Base-by-base conservation (phyloP, 257 asterid genomes). In the Leptodermis oblonga region DNA sequence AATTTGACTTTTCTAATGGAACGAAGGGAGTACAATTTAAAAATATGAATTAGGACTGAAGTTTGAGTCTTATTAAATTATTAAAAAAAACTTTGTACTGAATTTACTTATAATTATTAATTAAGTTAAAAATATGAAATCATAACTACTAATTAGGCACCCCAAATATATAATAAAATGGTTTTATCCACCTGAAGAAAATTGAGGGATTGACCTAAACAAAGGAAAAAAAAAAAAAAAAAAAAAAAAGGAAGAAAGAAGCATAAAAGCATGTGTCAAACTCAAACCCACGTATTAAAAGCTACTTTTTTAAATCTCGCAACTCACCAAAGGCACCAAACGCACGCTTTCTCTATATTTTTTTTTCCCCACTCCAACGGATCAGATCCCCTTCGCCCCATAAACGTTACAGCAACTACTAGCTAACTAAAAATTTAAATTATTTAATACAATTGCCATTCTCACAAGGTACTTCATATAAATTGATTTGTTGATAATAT, bases 331-430 rank as follows among this genome's bases (percentile, higher is more conserved):
- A 5, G 22, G 10, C 48, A 55, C 62, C 62, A 15, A 46, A 26
- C 39, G 17, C 54, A 25, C 58, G 70, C 70, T 26, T 26, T 45
- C 28, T 65, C 28, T 30, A 31, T 30, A 28, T 28, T 28, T 33
- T 43, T 65, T 65, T 8, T 52, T n/a, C n/a, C n/a, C n/a, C 42
- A 30, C 41, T 7, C 43, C 59, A 46, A 46, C 70, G 70, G 70
- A 46, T 65, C 70, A 65, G 59, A 46, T 65, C 70, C 70, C 4
- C 59, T 0, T 3, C 12, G 46, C 42, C 26, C 58, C 43, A 31
- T 26, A 9, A 8, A 34, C 10, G 10, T n/a, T 41, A 36, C 67
- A 62, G 20, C 39, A n/a, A 61, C 52, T 10, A 37, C 37, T 25
- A 14, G 37, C 25, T 42, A 64, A 25, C 66, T 61, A 20, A 36